A percentile compares a stretch with the other conserved stretches of the same genome.
Conservation (phyloP, 805 yeast species). For the Candida dajiaensis region DNA sequence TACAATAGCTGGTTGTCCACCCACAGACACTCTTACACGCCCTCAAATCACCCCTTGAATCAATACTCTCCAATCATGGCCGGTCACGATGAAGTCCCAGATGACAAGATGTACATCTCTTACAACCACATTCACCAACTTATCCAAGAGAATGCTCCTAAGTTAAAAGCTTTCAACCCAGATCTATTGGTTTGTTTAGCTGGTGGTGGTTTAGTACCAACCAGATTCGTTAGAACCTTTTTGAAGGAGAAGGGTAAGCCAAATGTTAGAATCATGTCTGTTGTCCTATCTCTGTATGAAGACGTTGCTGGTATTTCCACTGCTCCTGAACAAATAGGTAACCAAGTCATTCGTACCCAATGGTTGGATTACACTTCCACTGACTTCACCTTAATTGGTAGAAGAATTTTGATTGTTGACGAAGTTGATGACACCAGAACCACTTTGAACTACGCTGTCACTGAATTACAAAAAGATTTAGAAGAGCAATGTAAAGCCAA, state of each 20-base stretch:
- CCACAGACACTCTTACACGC: background rate
- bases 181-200: conserved; percentile 94
- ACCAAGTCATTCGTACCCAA: conserved; percentile 68
- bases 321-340: conserved; percentile 52
- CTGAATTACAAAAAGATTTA: conserved; percentile 70
- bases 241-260: conserved; percentile 83
- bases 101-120: conserved; percentile 60
- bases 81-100: conserved; percentile 19
- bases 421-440: conserved; percentile 88
- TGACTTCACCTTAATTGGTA: conserved; percentile 53
- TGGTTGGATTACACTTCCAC: conserved; percentile 76
- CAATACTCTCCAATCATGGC: conserved; percentile 9
- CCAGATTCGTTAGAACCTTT: conserved; percentile 91
- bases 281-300: conserved; percentile 87
- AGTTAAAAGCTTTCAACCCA: conserved; percentile 68
- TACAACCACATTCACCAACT: conserved; percentile 77
- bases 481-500: conserved; percentile 49
- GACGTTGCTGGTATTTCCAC: conserved; percentile 60
- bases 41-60: background rate
- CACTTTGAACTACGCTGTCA: conserved; percentile 72
- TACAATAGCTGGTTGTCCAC: background rate
- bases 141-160: conserved; percentile 57
- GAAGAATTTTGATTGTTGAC: conserved; percentile 68
- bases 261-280: conserved; percentile 91
- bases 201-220: conserved; percentile 97